These are phyloP conservation scores for Pichia manshurica DNA, from an alignment of 805 yeast genomes.

Conservation along the genomic window DNA sequence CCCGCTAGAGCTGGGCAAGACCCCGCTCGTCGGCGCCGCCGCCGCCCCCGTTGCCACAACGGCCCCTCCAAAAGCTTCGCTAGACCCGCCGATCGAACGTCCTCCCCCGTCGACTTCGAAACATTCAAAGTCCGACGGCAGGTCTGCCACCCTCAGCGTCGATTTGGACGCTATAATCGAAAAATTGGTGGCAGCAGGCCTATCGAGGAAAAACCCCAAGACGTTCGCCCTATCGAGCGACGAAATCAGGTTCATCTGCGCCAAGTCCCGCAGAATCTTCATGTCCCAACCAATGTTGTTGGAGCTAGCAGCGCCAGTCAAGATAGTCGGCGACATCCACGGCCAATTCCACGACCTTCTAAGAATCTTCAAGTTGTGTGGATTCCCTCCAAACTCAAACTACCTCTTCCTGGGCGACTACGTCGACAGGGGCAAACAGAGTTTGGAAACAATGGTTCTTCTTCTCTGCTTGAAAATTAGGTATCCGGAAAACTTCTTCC, in stretches of 20 bases:
- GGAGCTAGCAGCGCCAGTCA: conserved; percentile 70
- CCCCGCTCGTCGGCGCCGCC: conserved; percentile 14
- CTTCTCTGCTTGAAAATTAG: conserved; percentile 50
- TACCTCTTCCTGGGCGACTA: conserved; percentile 55
- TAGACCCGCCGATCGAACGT: conserved; percentile 19
- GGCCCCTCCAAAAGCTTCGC: conserved; percentile 30
- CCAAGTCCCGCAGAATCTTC: conserved; percentile 54
- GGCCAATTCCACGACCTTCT: conserved; percentile 55
- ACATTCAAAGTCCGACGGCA: too few relatives aligned
- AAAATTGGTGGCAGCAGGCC: conserved; percentile 49
- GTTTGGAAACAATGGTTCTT: conserved; percentile 49
- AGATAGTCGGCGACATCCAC: conserved; percentile 80
- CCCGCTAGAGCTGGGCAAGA: conserved; percentile 9
- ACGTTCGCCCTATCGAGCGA: conserved; percentile 45
- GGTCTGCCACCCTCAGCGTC: conserved; percentile 17
- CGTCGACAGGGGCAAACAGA: conserved; percentile 55
- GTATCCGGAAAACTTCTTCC: conserved; percentile 55
- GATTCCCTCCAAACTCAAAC: conserved; percentile 53
- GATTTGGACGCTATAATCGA: conserved; percentile 62
- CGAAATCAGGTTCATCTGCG: conserved; percentile 54
- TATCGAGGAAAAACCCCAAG: conserved; percentile 36
- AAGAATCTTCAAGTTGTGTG: conserved; percentile 52
- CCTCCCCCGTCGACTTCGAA: neutral
- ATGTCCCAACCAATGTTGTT: conserved; percentile 59
- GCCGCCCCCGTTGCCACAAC: conserved; percentile 10